phyloP scores from a whole-genome alignment of 2,329 filamentous ascomycete species.

The Fusarium nelsonii region DNA sequence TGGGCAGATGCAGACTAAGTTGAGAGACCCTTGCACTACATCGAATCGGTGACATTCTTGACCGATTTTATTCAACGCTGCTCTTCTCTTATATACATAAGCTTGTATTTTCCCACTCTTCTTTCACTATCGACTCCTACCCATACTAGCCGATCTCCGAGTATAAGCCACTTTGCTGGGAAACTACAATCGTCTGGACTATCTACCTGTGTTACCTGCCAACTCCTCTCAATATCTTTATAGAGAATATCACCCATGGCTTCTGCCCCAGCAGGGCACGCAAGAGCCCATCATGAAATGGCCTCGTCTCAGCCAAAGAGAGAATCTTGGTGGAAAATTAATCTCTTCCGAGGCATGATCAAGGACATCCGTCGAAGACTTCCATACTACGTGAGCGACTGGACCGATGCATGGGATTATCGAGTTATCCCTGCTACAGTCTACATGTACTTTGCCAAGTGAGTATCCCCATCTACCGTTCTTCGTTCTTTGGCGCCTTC shows the following conservation, averaged over 20 bases:
- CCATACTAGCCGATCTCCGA: neutral
- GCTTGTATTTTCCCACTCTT: neutral
- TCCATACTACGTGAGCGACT: conserved; percentile 86
- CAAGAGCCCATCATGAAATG: conserved; percentile 10
- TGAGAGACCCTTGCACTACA: conserved; percentile 17
- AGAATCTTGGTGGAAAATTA: conserved; percentile 77
- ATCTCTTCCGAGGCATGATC: conserved; percentile 81
- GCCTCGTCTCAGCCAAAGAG: conserved; percentile 11
- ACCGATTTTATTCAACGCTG: conserved; percentile 1
- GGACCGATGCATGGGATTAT: conserved; percentile 90
- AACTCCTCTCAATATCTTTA: neutral
- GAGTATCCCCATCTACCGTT: conserved; percentile 46
- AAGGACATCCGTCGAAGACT: conserved; percentile 80
- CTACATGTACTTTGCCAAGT: conserved; percentile 98
- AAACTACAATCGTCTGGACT: neutral
- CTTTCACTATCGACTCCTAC: neutral
- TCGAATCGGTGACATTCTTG: conserved; percentile 20
- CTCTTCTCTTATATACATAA: conserved; percentile 14
- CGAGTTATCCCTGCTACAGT: conserved; percentile 87
- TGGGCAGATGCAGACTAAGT: neutral
- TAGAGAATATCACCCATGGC: conserved; percentile 12
- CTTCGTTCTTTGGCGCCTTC: neutral
- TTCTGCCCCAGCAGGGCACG: conserved; percentile 22
- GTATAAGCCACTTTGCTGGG: neutral
- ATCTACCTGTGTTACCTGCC: neutral